A percentile compares a stretch with the other conserved stretches of the same genome.
Evolutionary conservation across 2,329 filamentous ascomycete species (phyloP).

Genomic region (Ophiosphaerella korrae): DNA sequence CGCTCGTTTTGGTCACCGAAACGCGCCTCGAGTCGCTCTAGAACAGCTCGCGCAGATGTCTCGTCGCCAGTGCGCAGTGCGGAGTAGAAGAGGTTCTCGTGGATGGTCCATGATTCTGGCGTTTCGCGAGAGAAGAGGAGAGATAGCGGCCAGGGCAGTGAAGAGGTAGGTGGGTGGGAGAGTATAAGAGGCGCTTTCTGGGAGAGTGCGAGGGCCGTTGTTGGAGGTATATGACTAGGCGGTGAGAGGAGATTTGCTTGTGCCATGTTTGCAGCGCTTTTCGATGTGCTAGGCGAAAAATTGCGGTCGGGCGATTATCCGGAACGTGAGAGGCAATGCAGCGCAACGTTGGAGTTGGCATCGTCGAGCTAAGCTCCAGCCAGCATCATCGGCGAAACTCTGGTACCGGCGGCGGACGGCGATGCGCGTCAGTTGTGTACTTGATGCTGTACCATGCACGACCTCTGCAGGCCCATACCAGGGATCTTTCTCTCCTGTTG

Average conservation of each 20-base stretch:
- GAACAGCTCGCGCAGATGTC: conserved; percentile 72
- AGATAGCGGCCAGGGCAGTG: conserved; percentile 58
- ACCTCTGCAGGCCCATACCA: not conserved
- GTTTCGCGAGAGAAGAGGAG: conserved; percentile 65
- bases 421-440: conserved; percentile 16
- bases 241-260: conserved; percentile 48
- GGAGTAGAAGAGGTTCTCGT: conserved; percentile 85
- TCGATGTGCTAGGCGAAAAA: not conserved
- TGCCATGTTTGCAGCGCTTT: conserved; percentile 27
- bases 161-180: conserved; percentile 45
- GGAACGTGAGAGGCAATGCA: conserved; percentile 6
- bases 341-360: conserved; percentile 6
- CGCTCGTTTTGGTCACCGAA: conserved; percentile 87
- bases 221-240: conserved; percentile 47
- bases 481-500: not conserved
- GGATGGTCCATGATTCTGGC: conserved; percentile 79
- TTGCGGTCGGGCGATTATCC: not conserved
- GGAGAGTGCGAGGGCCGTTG: conserved; percentile 53
- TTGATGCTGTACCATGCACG: not conserved
- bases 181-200: conserved; percentile 52
- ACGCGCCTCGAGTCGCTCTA: conserved; percentile 75
- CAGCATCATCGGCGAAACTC: conserved; percentile 25
- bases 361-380: conserved; percentile 20
- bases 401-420: conserved; percentile 19
- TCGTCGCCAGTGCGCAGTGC: conserved; percentile 87